These are phyloP conservation scores for Diaporthe sp. DNA, from an alignment of 2,329 filamentous ascomycete genomes.

Conservation along the genomic window DNA sequence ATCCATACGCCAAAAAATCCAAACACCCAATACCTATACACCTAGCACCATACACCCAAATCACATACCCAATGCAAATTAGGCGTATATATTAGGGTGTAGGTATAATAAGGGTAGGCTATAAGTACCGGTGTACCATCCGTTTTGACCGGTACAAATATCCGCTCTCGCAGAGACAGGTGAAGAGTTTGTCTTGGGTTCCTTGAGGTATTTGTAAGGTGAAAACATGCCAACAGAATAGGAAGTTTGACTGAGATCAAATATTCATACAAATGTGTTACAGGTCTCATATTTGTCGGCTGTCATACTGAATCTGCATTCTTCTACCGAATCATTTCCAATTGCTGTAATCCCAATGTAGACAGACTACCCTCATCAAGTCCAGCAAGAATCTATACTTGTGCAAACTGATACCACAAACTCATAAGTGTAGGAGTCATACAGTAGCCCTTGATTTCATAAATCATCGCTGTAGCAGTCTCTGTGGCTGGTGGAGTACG, in stretches of 20 bases:
- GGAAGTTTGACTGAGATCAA: not conserved
- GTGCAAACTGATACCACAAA: not conserved
- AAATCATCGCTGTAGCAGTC: not conserved
- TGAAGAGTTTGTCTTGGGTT: not conserved
- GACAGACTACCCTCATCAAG: not conserved
- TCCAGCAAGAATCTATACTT: not conserved
- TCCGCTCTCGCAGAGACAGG: accelerated
- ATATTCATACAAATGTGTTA: not conserved
- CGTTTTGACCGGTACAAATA: no score
- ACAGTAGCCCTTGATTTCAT: not conserved
- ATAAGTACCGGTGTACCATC: no score
- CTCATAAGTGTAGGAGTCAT: not conserved
- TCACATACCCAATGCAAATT: no score
- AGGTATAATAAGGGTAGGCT: no score
- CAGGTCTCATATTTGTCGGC: not conserved
- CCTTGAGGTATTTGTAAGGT: not conserved
- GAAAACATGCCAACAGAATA: not conserved
- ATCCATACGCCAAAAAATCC: no score
- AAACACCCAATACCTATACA: no score
- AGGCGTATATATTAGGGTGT: no score
- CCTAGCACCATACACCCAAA: no score
- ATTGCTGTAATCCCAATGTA: not conserved
- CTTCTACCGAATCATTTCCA: not conserved
- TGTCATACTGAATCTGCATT: not conserved
- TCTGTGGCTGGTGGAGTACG: not conserved